Percentiles rank a stretch among this genome's conserved stretches.
phyloP scores from a whole-genome alignment of 768 basidiomycete species.

The Jaapia argillacea region DNA sequence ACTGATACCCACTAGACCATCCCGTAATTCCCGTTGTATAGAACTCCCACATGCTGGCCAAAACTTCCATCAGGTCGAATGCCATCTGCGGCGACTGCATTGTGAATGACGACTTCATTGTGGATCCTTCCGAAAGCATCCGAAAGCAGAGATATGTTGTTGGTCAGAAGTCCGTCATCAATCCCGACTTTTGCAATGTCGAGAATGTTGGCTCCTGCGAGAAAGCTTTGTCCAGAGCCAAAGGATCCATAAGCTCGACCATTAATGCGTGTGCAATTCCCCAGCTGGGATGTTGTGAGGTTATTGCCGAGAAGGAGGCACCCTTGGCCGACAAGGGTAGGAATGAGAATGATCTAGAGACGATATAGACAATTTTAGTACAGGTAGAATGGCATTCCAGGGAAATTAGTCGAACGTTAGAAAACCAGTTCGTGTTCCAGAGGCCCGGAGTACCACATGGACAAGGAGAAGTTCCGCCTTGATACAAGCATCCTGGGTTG shows the following conservation, averaged over 20 bases:
- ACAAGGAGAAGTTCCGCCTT: conserved; percentile 40
- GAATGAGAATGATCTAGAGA: conserved; percentile 51
- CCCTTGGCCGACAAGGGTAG: conserved; percentile 41
- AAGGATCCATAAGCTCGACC: conserved; percentile 41
- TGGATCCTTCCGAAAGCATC: conserved; percentile 45
- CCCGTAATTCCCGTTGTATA: conserved; percentile 69
- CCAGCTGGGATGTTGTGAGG: conserved; percentile 29
- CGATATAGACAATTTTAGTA: neutral
- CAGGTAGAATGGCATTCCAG: neutral
- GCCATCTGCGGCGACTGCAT: conserved; percentile 44
- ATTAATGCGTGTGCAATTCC: conserved; percentile 40
- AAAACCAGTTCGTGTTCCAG: conserved; percentile 63
- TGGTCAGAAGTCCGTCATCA: conserved; percentile 29
- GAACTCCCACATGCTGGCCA: conserved; percentile 47
- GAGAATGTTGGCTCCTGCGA: conserved; percentile 57
- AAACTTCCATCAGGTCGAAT: conserved; percentile 38
- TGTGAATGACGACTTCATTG: conserved; percentile 37
- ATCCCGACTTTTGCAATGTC: conserved; percentile 58
- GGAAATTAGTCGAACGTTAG: conserved; percentile 35
- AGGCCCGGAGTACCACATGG: conserved; percentile 42
- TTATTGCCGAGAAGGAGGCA: conserved; percentile 45
- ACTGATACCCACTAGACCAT: conserved; percentile 29
- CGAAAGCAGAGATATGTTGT: conserved; percentile 33
- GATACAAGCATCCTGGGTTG: conserved; percentile 40
- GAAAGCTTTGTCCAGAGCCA: conserved; percentile 30